Conservation (phyloP, 2,329 filamentous ascomycete species). For the Trichoderma sp. region DNA sequence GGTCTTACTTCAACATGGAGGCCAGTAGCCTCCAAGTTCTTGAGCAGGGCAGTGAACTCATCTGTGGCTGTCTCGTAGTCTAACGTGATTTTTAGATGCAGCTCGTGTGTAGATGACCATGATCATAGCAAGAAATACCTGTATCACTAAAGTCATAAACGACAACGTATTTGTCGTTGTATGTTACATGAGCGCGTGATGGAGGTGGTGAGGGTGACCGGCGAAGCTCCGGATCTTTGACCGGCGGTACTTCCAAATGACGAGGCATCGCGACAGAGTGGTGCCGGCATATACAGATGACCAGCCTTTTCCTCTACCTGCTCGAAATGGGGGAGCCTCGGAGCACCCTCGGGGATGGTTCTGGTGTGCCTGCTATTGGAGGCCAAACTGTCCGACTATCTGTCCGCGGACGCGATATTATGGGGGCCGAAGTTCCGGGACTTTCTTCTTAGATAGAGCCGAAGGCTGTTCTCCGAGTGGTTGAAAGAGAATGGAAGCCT, state of each 20-base stretch:
- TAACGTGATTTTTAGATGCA: constrained; percentile 20
- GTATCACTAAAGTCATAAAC: constrained; percentile 38
- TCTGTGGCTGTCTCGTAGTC: constrained; percentile 36
- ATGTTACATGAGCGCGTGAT: constrained; percentile 18
- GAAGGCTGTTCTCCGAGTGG: neutral
- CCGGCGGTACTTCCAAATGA: constrained; percentile 8
- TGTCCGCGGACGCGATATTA: neutral
- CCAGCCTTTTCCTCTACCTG: neutral
- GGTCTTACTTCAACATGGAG: constrained; percentile 70
- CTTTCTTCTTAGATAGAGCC: neutral
- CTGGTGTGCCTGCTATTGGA: neutral
- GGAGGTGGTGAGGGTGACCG: constrained; percentile 5
- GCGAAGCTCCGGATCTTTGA: constrained; percentile 4
- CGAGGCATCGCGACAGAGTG: constrained; percentile 4
- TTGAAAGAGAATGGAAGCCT: neutral
- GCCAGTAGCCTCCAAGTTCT: constrained; percentile 60
- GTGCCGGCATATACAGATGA: neutral
- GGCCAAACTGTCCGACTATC: neutral
- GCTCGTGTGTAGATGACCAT: neutral
- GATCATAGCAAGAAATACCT: constrained; percentile 28
- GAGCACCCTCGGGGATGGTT: neutral
- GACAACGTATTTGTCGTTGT: constrained; percentile 43
- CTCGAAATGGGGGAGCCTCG: neutral
- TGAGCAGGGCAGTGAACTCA: constrained; percentile 48
- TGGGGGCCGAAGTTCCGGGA: constrained; percentile 3